A percentile compares a stretch with the other conserved stretches of the same genome.
Conservation (phyloP, 2,329 filamentous ascomycete species). For the Verticillium isaacii region DNA sequence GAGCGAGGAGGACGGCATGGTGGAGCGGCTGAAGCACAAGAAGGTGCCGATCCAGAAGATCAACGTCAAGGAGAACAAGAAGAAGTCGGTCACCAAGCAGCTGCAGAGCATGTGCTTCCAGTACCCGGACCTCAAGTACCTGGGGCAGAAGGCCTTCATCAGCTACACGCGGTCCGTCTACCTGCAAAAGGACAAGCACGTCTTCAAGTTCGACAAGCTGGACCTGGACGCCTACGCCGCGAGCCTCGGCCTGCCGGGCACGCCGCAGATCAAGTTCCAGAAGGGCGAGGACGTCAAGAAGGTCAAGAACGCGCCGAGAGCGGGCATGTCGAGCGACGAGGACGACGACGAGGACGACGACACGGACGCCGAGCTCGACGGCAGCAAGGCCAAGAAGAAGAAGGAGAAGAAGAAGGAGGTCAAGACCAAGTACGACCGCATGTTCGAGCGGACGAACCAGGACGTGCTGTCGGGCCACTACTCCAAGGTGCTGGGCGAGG, state of each 20-base stretch:
- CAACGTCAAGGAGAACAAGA: conserved; percentile 84
- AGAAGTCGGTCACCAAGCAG: conserved; percentile 77
- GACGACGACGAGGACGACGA: conserved; percentile 43
- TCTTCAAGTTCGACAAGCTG: conserved; percentile 80
- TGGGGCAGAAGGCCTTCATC: conserved; percentile 93
- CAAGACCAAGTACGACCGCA: conserved; percentile 91
- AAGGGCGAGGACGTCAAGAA: conserved; percentile 85
- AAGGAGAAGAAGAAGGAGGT: conserved; percentile 66
- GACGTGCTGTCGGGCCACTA: conserved; percentile 95
- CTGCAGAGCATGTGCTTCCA: conserved; percentile 96
- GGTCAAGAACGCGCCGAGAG: conserved; percentile 79
- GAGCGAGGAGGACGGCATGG: conserved; percentile 87
- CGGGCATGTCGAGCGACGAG: conserved; percentile 58
- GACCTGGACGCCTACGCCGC: conserved; percentile 81
- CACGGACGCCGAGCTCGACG: conserved; percentile 34
- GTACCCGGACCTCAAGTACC: conserved; percentile 86
- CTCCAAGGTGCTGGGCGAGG: conserved; percentile 65
- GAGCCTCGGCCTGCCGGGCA: conserved; percentile 83
- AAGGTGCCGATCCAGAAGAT: conserved; percentile 86
- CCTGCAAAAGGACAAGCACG: conserved; percentile 84
- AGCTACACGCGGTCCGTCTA: conserved; percentile 83
- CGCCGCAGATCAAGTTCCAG: conserved; percentile 88
- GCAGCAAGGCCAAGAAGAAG: conserved; percentile 33
- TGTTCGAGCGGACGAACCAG: conserved; percentile 97
- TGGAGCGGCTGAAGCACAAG: conserved; percentile 78